These are phyloP conservation scores for Candida multigemmis DNA, from an alignment of 805 yeast species.

Conservation along the genomic window DNA sequence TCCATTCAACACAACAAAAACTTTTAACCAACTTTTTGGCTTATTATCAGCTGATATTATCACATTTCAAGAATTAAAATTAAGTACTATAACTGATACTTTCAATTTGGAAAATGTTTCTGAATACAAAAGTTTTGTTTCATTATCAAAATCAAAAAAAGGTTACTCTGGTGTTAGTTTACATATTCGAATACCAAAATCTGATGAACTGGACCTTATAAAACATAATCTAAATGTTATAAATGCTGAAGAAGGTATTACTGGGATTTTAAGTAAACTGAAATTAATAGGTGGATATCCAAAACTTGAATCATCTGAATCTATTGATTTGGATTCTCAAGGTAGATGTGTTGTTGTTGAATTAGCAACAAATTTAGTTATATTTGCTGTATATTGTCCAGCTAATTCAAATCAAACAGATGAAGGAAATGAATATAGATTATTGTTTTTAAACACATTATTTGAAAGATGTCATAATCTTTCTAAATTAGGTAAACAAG, in stretches of 20 bases:
- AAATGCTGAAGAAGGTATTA: conserved; percentile 86
- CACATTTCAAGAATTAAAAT: conserved; percentile 82
- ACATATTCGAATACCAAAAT: conserved; percentile 49
- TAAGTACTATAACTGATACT: conserved; percentile 20
- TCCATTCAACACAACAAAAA: conserved; percentile 59
- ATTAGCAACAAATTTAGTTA: conserved; percentile 49
- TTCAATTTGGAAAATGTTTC: conserved; percentile 43
- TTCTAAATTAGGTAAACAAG: conserved; percentile 48
- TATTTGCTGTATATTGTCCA: conserved; percentile 76
- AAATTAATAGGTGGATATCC: conserved; percentile 69
- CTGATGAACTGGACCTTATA: conserved; percentile 28
- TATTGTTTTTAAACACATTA: conserved; percentile 48
- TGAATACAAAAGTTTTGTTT: conserved; percentile 55
- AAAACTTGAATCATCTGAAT: conserved; percentile 24
- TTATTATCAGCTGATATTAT: conserved; percentile 63
- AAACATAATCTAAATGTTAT: conserved; percentile 40
- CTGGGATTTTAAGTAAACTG: conserved; percentile 45
- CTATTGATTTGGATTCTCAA: conserved; percentile 57
- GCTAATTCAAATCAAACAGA: conserved; percentile 74
- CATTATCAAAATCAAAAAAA: conserved; percentile 57
- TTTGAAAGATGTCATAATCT: conserved; percentile 55
- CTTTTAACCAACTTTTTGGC: conserved; percentile 37
- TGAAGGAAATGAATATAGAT: conserved; percentile 52
- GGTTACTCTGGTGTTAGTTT: conserved; percentile 94
- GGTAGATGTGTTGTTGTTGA: conserved; percentile 80